phyloP scores from a whole-genome alignment of 768 basidiomycete species.

The Mrakia gelida region DNA sequence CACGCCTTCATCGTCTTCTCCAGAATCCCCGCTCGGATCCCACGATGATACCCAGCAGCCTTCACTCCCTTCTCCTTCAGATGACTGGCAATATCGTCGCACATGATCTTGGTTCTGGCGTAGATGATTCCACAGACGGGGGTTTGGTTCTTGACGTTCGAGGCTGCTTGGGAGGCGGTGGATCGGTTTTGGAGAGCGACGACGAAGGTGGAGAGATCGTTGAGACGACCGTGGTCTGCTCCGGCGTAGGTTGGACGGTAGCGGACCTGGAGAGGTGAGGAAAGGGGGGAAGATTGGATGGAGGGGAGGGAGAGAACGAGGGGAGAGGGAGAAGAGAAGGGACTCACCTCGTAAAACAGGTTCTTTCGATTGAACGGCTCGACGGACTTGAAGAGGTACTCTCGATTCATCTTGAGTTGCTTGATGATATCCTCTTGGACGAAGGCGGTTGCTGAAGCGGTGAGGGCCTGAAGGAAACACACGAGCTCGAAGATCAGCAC shows the following conservation, averaged over 20 bases:
- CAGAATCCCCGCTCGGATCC: conserved; percentile 55
- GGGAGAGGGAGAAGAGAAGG: background rate
- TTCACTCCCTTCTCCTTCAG: conserved; percentile 64
- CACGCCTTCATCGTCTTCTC: conserved; percentile 58
- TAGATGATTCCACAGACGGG: conserved; percentile 64
- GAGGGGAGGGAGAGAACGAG: too few relatives aligned
- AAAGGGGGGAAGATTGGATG: background rate
- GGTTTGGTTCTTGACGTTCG: conserved; percentile 58
- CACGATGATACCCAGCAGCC: conserved; percentile 70
- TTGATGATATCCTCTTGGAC: conserved; percentile 70
- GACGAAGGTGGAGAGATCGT: conserved; percentile 64
- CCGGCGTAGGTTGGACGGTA: conserved; percentile 50
- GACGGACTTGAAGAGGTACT: conserved; percentile 58
- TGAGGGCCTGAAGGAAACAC: conserved; percentile 36
- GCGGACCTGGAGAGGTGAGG: conserved; percentile 52
- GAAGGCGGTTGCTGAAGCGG: conserved; percentile 44
- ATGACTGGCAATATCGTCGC: conserved; percentile 62
- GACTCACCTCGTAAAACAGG: conserved; percentile 69
- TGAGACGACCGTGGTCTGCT: conserved; percentile 52
- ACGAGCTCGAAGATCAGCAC: background rate
- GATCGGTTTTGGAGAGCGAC: conserved; percentile 47
- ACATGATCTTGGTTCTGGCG: conserved; percentile 63
- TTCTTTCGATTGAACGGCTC: conserved; percentile 79
- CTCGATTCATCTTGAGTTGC: conserved; percentile 58
- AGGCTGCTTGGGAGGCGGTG: conserved; percentile 44